Percentiles rank a stretch among this genome's conserved stretches.
Conservation (phyloP, 2,329 filamentous ascomycete genomes). For the Colletotrichum sp. region DNA sequence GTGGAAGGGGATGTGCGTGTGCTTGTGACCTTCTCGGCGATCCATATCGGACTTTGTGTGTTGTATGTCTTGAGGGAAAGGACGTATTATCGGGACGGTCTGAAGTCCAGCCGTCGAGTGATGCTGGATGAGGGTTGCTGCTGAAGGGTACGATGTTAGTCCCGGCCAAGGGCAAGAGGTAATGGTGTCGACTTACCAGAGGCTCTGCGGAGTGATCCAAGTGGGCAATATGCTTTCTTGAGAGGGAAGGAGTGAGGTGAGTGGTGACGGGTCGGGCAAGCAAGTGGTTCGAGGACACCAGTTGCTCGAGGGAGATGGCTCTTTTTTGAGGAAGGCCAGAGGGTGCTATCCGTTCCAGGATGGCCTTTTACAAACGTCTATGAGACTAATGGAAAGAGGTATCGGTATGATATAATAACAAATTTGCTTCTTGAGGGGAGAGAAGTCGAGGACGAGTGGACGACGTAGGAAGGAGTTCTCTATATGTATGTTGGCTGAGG, state of each 20-base stretch:
- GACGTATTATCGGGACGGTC: not conserved
- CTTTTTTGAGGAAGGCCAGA: not conserved
- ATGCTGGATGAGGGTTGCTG: not conserved
- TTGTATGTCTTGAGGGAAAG: not conserved
- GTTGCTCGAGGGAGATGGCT: not conserved
- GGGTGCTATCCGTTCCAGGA: not conserved
- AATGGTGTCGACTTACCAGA: not conserved
- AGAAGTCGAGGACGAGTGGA: not conserved
- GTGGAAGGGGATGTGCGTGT: not conserved
- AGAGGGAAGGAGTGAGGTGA: not conserved
- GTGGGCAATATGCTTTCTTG: not conserved
- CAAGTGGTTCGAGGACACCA: not conserved
- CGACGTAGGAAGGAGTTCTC: not conserved
- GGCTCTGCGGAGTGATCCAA: not conserved
- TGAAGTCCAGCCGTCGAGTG: not conserved
- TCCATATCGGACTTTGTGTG: not conserved
- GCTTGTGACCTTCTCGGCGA: not conserved
- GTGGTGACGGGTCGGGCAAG: not conserved
- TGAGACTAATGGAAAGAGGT: not conserved
- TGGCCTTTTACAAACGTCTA: not conserved
- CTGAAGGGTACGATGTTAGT: not conserved
- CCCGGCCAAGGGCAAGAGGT: not conserved
- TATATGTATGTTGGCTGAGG: not conserved
- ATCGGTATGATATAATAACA: not conserved
- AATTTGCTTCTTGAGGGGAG: not conserved